These are phyloP conservation scores for Tolypocladium nubicola DNA, from an alignment of 2,329 filamentous ascomycete species.

Conservation along the genomic window DNA sequence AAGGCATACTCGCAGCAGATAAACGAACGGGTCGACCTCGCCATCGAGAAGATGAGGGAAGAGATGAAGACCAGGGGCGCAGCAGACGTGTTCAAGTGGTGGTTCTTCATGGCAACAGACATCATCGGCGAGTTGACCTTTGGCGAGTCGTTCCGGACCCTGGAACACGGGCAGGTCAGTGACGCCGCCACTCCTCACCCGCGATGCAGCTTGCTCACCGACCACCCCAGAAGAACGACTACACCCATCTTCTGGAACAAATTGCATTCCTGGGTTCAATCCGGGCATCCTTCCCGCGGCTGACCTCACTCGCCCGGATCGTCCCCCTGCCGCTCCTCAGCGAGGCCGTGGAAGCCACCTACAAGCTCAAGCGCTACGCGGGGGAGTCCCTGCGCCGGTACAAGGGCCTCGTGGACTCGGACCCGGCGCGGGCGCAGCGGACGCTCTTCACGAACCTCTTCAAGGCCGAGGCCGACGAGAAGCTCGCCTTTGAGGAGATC, in stretches of 20 bases:
- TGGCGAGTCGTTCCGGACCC: conserved; percentile 32
- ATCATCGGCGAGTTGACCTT: conserved; percentile 39
- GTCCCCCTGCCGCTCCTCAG: conserved; percentile 13
- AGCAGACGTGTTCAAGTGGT: conserved; percentile 40
- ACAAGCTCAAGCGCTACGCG: conserved; percentile 12
- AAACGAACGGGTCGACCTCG: background rate
- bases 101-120: conserved; percentile 39
- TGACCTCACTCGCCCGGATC: conserved; percentile 12
- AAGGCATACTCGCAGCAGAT: background rate
- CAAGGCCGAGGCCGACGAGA: conserved; percentile 18
- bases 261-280: conserved; percentile 11
- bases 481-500: conserved; percentile 7
- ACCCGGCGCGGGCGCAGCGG: conserved; percentile 10
- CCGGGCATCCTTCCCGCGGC: conserved; percentile 14
- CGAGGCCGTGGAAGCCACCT: background rate
- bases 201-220: conserved; percentile 4
- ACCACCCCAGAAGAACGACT: conserved; percentile 22
- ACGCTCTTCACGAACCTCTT: conserved; percentile 27
- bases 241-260: conserved; percentile 26
- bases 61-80: conserved; percentile 23
- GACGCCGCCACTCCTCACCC: background rate
- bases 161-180: conserved; percentile 1
- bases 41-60: conserved; percentile 7
- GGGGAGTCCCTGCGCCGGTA: conserved; percentile 16
- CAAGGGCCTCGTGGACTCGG: conserved; percentile 9